Percentiles rank a stretch among this genome's conserved stretches.
Evolutionary conservation across 192 early-diverging fungal species (phyloP).

Genomic region (Pilobolus umbonatus): DNA sequence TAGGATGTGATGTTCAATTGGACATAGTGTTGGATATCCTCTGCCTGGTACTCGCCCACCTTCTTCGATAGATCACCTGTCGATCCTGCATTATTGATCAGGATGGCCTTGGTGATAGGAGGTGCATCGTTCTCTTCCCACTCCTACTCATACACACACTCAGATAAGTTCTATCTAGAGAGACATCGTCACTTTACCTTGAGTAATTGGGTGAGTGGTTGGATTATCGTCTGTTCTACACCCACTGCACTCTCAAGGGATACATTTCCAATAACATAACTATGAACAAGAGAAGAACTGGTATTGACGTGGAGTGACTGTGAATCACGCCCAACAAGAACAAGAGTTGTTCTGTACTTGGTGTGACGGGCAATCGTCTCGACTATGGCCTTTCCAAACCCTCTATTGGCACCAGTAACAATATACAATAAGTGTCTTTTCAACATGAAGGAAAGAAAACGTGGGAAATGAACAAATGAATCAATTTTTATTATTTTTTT

Average conservation of each 20-base stretch:
- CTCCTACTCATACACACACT: neutral
- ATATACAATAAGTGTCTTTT: constrained; percentile 36
- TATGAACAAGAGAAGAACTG: neutral
- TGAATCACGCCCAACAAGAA: constrained; percentile 57
- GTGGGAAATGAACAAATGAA: neutral
- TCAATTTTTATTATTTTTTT: too few relatives aligned
- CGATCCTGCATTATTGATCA: constrained; percentile 79
- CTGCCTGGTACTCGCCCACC: constrained; percentile 43
- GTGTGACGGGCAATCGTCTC: constrained; percentile 30
- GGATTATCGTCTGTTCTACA: constrained; percentile 8
- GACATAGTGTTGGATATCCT: constrained; percentile 46
- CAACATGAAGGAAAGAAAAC: constrained; percentile 12
- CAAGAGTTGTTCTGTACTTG: constrained; percentile 29
- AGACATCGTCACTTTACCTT: neutral
- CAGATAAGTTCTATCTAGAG: neutral
- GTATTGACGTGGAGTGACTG: constrained; percentile 13
- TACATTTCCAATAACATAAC: constrained; percentile 3
- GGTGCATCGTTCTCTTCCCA: constrained; percentile 2
- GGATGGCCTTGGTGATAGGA: constrained; percentile 30
- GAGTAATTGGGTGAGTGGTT: neutral
- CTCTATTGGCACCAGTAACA: constrained; percentile 65
- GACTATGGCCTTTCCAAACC: constrained; percentile 57
- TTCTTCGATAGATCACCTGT: constrained; percentile 61
- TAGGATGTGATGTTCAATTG: constrained; percentile 58
- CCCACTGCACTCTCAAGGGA: constrained; percentile 7